Evolutionary conservation across 2,329 filamentous ascomycete genomes (phyloP).

Genomic region (Ophiostoma ips): DNA sequence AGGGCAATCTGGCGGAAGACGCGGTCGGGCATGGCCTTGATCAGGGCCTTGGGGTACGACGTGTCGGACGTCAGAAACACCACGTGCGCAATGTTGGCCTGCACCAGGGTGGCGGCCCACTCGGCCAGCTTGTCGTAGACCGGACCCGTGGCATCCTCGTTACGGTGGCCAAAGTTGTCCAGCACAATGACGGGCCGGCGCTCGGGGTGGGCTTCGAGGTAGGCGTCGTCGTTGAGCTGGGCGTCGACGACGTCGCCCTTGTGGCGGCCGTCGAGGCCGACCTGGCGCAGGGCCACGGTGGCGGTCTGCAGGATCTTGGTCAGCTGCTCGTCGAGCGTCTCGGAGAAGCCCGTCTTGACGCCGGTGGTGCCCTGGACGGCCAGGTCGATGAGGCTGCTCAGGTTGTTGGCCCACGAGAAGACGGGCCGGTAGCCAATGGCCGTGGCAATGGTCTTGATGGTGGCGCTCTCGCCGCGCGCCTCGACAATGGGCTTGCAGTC

Average conservation of each 20-base stretch:
- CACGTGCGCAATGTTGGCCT: constrained; percentile 81
- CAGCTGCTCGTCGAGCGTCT: constrained; percentile 79
- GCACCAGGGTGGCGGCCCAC: constrained; percentile 77
- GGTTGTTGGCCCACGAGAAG: constrained; percentile 92
- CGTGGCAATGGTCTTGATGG: constrained; percentile 65
- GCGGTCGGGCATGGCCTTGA: constrained; percentile 77
- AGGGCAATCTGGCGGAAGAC: constrained; percentile 79
- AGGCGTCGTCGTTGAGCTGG: constrained; percentile 66
- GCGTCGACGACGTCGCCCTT: constrained; percentile 39
- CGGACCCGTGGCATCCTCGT: constrained; percentile 42
- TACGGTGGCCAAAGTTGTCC: constrained; percentile 82
- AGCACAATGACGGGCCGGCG: constrained; percentile 71
- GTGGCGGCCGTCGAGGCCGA: constrained; percentile 55
- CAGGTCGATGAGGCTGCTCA: constrained; percentile 83
- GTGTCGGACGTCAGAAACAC: constrained; percentile 87
- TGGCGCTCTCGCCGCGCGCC: constrained; percentile 73
- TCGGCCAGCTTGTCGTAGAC: constrained; percentile 72
- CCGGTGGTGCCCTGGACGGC: constrained; percentile 89
- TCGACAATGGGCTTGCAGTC: constrained; percentile 93
- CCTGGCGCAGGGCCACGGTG: constrained; percentile 60
- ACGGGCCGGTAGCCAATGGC: constrained; percentile 85
- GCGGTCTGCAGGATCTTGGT: constrained; percentile 83
- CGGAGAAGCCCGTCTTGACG: constrained; percentile 86
- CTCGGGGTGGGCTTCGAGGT: constrained; percentile 80
- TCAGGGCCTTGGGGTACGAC: constrained; percentile 74